Percentiles rank a stretch among this genome's conserved stretches.
These are phyloP conservation scores for Penicillium fimorum DNA, from an alignment of 495 filamentous ascomycete genomes.

Conservation along the genomic window DNA sequence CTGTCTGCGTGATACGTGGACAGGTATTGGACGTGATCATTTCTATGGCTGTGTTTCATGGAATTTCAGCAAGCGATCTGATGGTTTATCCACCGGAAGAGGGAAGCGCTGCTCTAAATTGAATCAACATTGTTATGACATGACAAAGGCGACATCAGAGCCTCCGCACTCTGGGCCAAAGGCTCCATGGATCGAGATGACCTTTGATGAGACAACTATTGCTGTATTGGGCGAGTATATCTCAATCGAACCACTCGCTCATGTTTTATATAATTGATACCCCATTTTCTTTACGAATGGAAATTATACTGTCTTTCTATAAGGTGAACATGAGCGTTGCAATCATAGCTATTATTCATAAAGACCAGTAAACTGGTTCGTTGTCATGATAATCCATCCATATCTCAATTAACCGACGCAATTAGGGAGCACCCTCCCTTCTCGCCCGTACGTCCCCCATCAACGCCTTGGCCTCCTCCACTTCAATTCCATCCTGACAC, in stretches of 20 bases:
- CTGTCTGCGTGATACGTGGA: slow-evolving; percentile 34
- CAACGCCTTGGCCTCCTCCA: slow-evolving; percentile 96
- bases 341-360: slow-evolving; percentile 3
- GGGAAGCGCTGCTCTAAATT: background rate
- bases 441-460: slow-evolving; percentile 84
- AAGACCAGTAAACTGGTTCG: slow-evolving; percentile 16
- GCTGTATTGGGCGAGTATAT: slow-evolving; percentile 27
- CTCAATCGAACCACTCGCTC: slow-evolving; percentile 12
- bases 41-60: slow-evolving; percentile 41
- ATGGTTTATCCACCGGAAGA: background rate
- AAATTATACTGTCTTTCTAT: background rate
- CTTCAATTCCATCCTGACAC: slow-evolving; percentile 94
- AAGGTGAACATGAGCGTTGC: background rate
- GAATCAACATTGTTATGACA: background rate
- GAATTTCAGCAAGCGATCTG: slow-evolving; percentile 7
- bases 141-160: too few relatives aligned
- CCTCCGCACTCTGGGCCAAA: background rate
- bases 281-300: background rate
- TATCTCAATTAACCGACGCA: slow-evolving; percentile 10
- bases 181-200: background rate
- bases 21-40: slow-evolving; percentile 25
- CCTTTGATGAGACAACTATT: slow-evolving; percentile 22
- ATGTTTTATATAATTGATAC: slow-evolving; percentile 2
- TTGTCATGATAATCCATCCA: slow-evolving; percentile 19
- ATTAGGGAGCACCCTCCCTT: slow-evolving; percentile 53